phyloP scores from a whole-genome alignment of 352 stramenopile genomes.

The Achlya hypogyna region DNA sequence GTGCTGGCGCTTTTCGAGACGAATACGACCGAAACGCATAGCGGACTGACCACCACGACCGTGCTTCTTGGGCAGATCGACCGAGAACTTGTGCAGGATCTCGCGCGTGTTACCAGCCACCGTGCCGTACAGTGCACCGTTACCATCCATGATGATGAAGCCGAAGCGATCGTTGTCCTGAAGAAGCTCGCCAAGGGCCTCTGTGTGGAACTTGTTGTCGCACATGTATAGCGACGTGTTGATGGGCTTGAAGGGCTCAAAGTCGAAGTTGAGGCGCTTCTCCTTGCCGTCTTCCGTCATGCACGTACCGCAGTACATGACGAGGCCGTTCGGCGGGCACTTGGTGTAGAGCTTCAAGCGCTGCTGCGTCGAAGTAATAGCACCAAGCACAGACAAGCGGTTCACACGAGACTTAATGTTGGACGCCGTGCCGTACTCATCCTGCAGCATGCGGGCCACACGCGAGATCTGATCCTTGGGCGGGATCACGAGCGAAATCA shows the following conservation, averaged over 20 bases:
- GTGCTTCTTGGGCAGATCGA: constrained; percentile 99
- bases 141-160: constrained; percentile 99
- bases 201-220: constrained; percentile 99
- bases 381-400: constrained; percentile 94
- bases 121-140: constrained; percentile 96
- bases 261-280: constrained; percentile 99
- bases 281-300: constrained; percentile 99
- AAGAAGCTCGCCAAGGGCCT: constrained; percentile 96
- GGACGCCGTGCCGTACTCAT: constrained; percentile 99
- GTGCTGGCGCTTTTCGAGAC: constrained; percentile 99
- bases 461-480: constrained; percentile 97
- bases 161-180: constrained; percentile 99
- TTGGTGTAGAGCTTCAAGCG: constrained; percentile 98
- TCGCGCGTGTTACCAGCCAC: constrained; percentile 90
- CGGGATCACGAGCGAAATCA: constrained; percentile 99
- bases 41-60: constrained; percentile 98
- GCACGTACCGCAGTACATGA: constrained; percentile 99
- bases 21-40: constrained; percentile 98
- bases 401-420: constrained; percentile 99
- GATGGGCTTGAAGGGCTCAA: constrained; percentile 99
- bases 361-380: constrained; percentile 99
- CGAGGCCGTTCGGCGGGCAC: constrained; percentile 94
- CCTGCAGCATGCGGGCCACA: constrained; percentile 96
- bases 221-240: constrained; percentile 99
- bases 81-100: constrained; percentile 93